Evolutionary conservation across 2,329 filamentous ascomycete genomes (phyloP).

Genomic region (Cryphonectria carpinicola): DNA sequence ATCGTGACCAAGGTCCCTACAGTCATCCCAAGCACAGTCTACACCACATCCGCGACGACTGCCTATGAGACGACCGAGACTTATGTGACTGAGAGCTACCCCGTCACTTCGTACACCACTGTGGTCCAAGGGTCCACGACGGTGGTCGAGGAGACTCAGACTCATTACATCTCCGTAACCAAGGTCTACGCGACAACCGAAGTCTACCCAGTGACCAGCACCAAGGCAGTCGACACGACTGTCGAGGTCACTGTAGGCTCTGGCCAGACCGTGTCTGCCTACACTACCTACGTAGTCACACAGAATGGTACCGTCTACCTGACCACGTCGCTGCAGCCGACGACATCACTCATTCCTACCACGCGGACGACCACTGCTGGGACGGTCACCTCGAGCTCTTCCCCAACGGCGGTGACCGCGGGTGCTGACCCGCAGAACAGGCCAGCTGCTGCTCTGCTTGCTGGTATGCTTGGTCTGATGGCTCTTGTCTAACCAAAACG

Average conservation of each 20-base stretch:
- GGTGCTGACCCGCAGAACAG: slow-evolving; percentile 40
- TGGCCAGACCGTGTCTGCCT: slow-evolving; percentile 40
- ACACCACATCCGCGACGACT: slow-evolving; percentile 42
- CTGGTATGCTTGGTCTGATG: slow-evolving; percentile 43
- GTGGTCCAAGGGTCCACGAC: slow-evolving; percentile 46
- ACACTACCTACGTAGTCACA: slow-evolving; percentile 42
- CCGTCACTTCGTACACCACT: slow-evolving; percentile 48
- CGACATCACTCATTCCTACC: slow-evolving; percentile 38
- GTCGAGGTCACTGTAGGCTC: slow-evolving; percentile 42
- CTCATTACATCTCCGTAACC: slow-evolving; percentile 45
- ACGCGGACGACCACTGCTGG: slow-evolving; percentile 35
- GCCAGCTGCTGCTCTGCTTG: slow-evolving; percentile 42
- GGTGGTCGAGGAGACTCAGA: slow-evolving; percentile 47
- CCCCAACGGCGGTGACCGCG: slow-evolving; percentile 36
- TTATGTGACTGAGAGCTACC: slow-evolving; percentile 44
- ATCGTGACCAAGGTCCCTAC: slow-evolving; percentile 31
- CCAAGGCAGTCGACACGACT: slow-evolving; percentile 45
- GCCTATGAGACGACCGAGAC: slow-evolving; percentile 41
- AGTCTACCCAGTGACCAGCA: slow-evolving; percentile 47
- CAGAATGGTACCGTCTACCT: slow-evolving; percentile 35
- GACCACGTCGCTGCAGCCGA: slow-evolving; percentile 34
- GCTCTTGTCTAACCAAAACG: slow-evolving; percentile 40
- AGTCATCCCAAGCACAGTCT: slow-evolving; percentile 33
- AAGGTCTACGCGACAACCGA: slow-evolving; percentile 36
- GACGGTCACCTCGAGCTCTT: slow-evolving; percentile 24